Conservation (phyloP, 176 grass and related monocot genomes). For the Typha latifolia region DNA sequence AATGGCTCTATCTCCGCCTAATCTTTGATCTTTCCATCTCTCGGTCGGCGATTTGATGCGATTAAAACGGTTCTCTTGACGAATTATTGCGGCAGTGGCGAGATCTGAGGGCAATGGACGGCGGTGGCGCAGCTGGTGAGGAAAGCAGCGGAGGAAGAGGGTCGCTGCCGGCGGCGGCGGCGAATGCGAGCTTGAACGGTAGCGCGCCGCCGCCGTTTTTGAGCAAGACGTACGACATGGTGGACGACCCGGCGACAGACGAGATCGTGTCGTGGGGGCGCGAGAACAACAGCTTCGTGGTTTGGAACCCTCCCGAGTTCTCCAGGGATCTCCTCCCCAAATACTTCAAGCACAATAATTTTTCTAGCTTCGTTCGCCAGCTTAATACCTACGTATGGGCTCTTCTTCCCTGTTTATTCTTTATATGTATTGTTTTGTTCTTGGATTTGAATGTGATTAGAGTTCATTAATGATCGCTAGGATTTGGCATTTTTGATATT, state of each 20-base stretch:
- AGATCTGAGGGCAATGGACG: background rate
- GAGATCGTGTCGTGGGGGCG: conserved; percentile 59
- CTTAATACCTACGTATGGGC: conserved; percentile 71
- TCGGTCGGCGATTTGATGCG: background rate
- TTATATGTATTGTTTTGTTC: background rate
- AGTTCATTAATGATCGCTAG: too few species aligned
- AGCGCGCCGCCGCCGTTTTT: conserved; percentile 64
- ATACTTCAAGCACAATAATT: conserved; percentile 96
- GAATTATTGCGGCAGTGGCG: background rate
- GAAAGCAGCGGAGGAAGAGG: background rate
- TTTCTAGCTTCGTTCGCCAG: conserved; percentile 85
- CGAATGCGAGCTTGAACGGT: background rate
- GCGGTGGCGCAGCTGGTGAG: background rate
- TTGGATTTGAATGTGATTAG: background rate
- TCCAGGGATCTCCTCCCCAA: conserved; percentile 82
- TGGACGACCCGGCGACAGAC: conserved; percentile 72
- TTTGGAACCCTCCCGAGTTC: conserved; percentile 88
- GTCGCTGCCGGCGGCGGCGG: background rate
- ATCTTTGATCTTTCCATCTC: background rate
- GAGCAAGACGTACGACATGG: conserved; percentile 90
- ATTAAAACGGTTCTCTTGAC: background rate
- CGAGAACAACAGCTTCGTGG: conserved; percentile 83
- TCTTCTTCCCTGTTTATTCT: background rate
- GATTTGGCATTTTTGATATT: too few species aligned
- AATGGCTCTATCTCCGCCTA: background rate